Percentiles rank a stretch among this genome's conserved stretches.
Evolutionary conservation across 23 red algal genomes (phyloP).

Genomic region (Gracilaria domingensis): DNA sequence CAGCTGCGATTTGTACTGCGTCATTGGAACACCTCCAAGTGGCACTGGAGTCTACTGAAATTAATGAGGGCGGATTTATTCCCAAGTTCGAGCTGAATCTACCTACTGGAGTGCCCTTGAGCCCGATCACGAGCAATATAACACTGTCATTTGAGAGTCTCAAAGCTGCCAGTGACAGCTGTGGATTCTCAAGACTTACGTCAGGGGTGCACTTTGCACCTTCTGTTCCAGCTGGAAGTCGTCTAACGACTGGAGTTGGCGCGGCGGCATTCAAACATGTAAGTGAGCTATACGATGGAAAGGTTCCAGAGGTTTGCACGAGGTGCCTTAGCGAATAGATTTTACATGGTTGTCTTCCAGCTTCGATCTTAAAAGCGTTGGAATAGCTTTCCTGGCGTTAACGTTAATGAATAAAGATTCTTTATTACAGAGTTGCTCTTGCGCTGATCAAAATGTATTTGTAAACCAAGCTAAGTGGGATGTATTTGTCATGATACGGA

Average conservation of each 20-base stretch:
- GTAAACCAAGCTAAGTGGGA: no score
- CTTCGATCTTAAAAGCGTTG: no score
- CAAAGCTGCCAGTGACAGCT: background rate
- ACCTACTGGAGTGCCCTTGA: background rate
- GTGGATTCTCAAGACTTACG: slow-evolving; percentile 21
- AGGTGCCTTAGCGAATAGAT: slow-evolving; percentile 22
- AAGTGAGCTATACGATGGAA: slow-evolving; percentile 47
- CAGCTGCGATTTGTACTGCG: slow-evolving; percentile 43
- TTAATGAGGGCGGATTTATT: background rate
- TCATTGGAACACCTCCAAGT: slow-evolving; percentile 32
- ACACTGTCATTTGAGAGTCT: background rate
- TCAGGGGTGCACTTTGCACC: slow-evolving; percentile 33
- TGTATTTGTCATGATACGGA: no score
- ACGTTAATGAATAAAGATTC: no score
- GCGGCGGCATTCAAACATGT: slow-evolving; percentile 45
- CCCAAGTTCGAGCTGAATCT: slow-evolving; percentile 14
- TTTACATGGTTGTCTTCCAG: background rate
- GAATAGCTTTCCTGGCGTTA: no score
- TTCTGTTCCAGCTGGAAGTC: slow-evolving; percentile 33
- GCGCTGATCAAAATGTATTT: no score
- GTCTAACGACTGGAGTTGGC: background rate
- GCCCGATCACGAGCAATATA: slow-evolving; percentile 4
- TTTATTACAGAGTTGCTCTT: no score
- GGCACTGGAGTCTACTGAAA: background rate
- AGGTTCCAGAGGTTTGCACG: slow-evolving; percentile 27